Base-by-base conservation (phyloP, 306 rosid genomes). In the Gillenia trifoliata region DNA sequence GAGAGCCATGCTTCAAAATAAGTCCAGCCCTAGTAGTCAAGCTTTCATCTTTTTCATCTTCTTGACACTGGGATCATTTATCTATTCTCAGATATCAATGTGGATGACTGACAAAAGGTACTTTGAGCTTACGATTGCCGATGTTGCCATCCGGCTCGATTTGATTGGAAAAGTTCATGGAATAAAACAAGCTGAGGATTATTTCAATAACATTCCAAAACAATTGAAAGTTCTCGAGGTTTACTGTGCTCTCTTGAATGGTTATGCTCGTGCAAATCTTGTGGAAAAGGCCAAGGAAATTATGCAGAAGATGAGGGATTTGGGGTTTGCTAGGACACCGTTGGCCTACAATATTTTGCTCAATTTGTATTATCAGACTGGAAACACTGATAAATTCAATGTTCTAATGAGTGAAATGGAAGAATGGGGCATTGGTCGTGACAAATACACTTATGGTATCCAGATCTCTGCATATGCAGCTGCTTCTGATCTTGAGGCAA, bases 111-210 rank as follows among this genome's bases (percentile, higher is more conserved):
- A 76, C 41, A 72, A 47, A 72, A 72, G 78, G 68, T 77, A 67
- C 47, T 68, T 47, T 43, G 55, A 50, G 2, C 69, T 77, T 33
- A 3, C 57, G 0, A 0, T 3, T 19, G 22, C 71, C 4, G 79
- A 82, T 26, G 28, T 34, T 12, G 79, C 79, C 5, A 34, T 40
- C 50, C 63, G 79, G 25, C 72, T 82, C 0, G 76, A 82, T 68
- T 79, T 73, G 73, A 77, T 68, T 52, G 67, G 73, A 16, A 82
- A 82, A 73, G 85, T 77, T 68, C 76, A 54, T 10, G 85, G 85
- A 34, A 56, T 70, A 26, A 69, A 68, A 62, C 23, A 73, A 73
- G 82, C 77, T 15, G 82, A 82, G 70, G 73, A 52, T 31, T 82
- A 73, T 69, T 82, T 77, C 17, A 64, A 82, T 41, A 63, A 56